These are phyloP conservation scores for Microbotryomycetes sp. DNA, from an alignment of 1,284 basidiomycete species.

Conservation along the genomic window DNA sequence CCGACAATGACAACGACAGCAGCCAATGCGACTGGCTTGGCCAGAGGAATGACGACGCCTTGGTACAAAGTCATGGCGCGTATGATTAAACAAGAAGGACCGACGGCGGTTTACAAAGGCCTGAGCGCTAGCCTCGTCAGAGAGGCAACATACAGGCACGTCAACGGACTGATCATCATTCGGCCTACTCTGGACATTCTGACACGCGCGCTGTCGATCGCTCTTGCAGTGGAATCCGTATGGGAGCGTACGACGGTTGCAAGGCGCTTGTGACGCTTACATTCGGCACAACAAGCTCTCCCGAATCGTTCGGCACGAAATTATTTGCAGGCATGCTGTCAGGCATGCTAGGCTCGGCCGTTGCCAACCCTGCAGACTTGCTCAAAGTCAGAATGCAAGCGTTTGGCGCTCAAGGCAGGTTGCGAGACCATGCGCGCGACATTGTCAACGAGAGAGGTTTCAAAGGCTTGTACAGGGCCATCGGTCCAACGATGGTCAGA, in stretches of 20 bases:
- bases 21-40: background rate
- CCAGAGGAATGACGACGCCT: conserved; percentile 13
- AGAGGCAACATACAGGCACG: conserved; percentile 28
- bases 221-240: conserved; percentile 27
- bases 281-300: background rate
- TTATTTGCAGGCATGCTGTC: conserved; percentile 26
- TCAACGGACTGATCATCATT: background rate
- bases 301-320: conserved; percentile 30
- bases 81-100: conserved; percentile 31
- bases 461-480: conserved; percentile 29
- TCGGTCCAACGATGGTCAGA: conserved; percentile 32
- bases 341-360: conserved; percentile 32
- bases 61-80: conserved; percentile 22
- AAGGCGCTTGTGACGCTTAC: conserved; percentile 17
- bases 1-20: too few species aligned
- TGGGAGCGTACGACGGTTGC: conserved; percentile 34
- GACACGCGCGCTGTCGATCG: background rate
- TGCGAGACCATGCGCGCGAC: conserved; percentile 21
- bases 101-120: conserved; percentile 30
- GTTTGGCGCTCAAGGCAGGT: conserved; percentile 19
- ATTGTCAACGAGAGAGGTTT: conserved; percentile 21
- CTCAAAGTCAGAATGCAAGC: conserved; percentile 35
- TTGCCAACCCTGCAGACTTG: conserved; percentile 36
- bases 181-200: background rate
- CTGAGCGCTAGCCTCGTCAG: conserved; percentile 29